Percentiles rank a stretch among this genome's conserved stretches.
These are phyloP conservation scores for Rutstroemia sydowiana DNA, from an alignment of 2,329 filamentous ascomycete genomes.

Conservation along the genomic window DNA sequence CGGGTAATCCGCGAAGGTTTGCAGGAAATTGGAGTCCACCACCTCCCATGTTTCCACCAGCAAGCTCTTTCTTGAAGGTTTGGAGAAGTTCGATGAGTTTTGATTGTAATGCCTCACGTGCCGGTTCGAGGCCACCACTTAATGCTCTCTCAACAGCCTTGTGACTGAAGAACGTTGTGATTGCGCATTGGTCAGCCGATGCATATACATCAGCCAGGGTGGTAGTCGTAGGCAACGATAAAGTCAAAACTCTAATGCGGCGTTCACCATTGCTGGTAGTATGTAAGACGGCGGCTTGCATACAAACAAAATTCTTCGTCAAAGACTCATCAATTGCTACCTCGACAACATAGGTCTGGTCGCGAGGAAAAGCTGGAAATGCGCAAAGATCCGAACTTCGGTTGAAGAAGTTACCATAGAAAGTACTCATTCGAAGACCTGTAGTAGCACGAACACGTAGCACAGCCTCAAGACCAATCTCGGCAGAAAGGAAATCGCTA, in stretches of 20 bases:
- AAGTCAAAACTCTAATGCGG: conserved; percentile 86
- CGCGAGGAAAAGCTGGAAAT: conserved; percentile 94
- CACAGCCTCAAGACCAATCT: conserved; percentile 93
- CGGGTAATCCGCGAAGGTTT: conserved; percentile 80
- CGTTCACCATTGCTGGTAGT: conserved; percentile 97
- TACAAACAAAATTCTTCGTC: conserved; percentile 82
- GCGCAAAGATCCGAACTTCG: conserved; percentile 94
- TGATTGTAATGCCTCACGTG: conserved; percentile 80
- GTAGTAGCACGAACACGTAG: conserved; percentile 92
- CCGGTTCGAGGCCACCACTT: conserved; percentile 79
- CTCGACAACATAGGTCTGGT: conserved; percentile 96
- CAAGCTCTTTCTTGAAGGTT: conserved; percentile 95
- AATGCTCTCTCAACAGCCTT: conserved; percentile 91
- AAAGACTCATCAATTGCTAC: conserved; percentile 95
- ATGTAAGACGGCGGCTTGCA: conserved; percentile 91
- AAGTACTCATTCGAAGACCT: conserved; percentile 90
- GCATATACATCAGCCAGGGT: conserved; percentile 88
- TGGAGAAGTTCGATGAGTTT: conserved; percentile 90
- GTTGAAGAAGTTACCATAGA: conserved; percentile 99
- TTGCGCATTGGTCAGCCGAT: conserved; percentile 87
- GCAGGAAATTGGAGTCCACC: conserved; percentile 88
- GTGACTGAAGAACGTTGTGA: conserved; percentile 91
- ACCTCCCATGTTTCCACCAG: conserved; percentile 88
- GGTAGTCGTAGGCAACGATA: conserved; percentile 87
- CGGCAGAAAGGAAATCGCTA: conserved; percentile 90